Base-by-base conservation (phyloP, 2,329 filamentous ascomycete species). In the Mollisia scopiformis region DNA sequence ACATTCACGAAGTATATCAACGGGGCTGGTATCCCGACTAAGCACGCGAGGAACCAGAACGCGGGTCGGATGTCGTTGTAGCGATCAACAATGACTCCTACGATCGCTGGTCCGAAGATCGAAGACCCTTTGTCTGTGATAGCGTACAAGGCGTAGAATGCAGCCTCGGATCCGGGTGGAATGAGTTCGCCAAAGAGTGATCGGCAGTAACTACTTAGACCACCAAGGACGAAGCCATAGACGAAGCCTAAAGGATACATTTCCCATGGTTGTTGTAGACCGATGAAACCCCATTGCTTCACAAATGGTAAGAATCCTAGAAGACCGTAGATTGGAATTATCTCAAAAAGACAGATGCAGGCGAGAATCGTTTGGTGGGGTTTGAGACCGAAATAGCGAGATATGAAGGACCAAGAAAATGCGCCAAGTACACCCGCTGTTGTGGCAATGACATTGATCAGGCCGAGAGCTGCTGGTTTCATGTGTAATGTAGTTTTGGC, bases 61-160 rank as follows among this genome's bases (percentile, higher is more conserved):
- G 94, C 93, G 6, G 90, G 90, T 52, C 91, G 83, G 61, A 95
- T 94, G 68, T 91, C 88, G 5, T 91, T 91, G 28, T 89, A 89
- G 54, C 80, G 85, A 75, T 98, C 93, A 13, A 95, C 97, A 66
- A 99, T 97, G 13, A 88, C 87, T 1, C 93, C 95, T 0, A 99
- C 95, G 72, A 99, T 94, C 0, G 92, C 90, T 0, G 95, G 95
- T 0, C 95, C 95, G 75, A 99, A 97, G 2, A 98, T 82, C 72
- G 91, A 96, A 23, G 91, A 95, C 1, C 94, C 93, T 76, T 99
- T 99, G 75, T 99, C 95, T 1, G 95, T 98, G 65, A 98, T 97
- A 35, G 95, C 95, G 73, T 98, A 99, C 1, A 99, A 81, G 0
- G 69, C 68, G 53, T 68, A 99, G 73, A 99, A 99, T 0, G 94